A percentile compares a stretch with the other conserved stretches of the same genome.
Conservation (phyloP, 768 basidiomycete species). For the Auriscalpium orientale region DNA sequence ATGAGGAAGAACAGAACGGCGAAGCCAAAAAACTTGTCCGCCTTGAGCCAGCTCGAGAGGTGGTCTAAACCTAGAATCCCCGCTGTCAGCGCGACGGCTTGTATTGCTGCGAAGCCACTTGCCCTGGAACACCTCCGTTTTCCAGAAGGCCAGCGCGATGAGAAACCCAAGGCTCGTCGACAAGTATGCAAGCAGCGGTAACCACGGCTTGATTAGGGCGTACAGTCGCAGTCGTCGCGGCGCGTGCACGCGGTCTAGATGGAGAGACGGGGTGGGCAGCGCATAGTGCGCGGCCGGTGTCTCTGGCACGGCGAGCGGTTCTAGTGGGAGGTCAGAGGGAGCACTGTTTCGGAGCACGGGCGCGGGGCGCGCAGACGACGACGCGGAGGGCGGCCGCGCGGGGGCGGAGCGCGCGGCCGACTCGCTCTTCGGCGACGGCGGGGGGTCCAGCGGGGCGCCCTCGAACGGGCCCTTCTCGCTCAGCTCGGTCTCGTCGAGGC, state of each 20-base stretch:
- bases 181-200: constrained; percentile 70
- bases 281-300: constrained; percentile 6
- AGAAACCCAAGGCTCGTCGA: constrained; percentile 73
- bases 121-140: constrained; percentile 77
- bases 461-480: no score
- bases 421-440: no score
- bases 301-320: no score
- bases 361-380: no score
- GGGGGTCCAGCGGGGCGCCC: no score
- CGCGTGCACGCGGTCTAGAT: constrained; percentile 11
- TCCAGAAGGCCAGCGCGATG: constrained; percentile 77
- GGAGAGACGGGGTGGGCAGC: constrained; percentile 11
- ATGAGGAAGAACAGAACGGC: constrained; percentile 75
- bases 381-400: no score
- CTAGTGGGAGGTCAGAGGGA: no score
- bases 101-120: constrained; percentile 23
- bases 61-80: constrained; percentile 62
- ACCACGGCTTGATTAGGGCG: constrained; percentile 62
- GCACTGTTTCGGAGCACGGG: no score
- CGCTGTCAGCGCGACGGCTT: constrained; percentile 10
- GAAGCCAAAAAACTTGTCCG: constrained; percentile 66
- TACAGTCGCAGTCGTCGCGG: constrained; percentile 18
- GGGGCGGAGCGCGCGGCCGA: no score
- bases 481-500: no score
- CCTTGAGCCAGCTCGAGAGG: constrained; percentile 70